phyloP scores from a whole-genome alignment of 2,329 filamentous ascomycete species.

The Chaetomium olivaceum region DNA sequence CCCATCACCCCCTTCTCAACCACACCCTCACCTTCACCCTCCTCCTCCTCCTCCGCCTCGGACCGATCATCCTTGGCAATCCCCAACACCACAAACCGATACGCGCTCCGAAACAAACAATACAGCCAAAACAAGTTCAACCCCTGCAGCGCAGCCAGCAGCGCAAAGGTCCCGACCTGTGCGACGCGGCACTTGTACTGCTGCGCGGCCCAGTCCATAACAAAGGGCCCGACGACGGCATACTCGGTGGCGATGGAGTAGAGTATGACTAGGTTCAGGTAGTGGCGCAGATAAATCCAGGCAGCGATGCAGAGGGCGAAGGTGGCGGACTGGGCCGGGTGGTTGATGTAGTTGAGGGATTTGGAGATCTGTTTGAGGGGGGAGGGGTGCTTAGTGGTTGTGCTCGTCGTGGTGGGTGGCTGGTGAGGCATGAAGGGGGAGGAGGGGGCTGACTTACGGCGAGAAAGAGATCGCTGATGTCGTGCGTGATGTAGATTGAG shows the following conservation, averaged over 20 bases:
- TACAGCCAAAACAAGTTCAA: constrained; percentile 83
- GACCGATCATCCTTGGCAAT: constrained; percentile 70
- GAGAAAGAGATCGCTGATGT: constrained; percentile 93
- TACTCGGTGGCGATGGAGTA: constrained; percentile 75
- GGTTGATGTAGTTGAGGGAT: constrained; percentile 85
- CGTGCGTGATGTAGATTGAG: constrained; percentile 93
- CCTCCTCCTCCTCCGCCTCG: constrained; percentile 62
- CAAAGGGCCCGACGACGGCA: constrained; percentile 70
- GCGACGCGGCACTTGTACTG: constrained; percentile 76
- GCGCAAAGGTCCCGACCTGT: constrained; percentile 64
- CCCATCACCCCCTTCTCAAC: not conserved
- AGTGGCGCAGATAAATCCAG: constrained; percentile 91
- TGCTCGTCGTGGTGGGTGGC: not conserved
- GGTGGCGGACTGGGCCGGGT: constrained; percentile 74
- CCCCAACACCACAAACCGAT: constrained; percentile 65
- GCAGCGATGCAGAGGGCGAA: constrained; percentile 77
- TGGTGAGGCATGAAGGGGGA: not conserved
- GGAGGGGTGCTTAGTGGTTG: not conserved
- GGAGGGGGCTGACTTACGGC: constrained; percentile 60
- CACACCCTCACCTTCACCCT: not conserved
- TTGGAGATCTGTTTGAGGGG: constrained; percentile 70
- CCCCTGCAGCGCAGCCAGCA: constrained; percentile 68
- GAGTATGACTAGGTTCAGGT: constrained; percentile 75
- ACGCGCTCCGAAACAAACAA: constrained; percentile 73
- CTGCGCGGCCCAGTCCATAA: constrained; percentile 71